phyloP scores from a whole-genome alignment of 1,284 basidiomycete genomes.

The Phylloporus gajari region DNA sequence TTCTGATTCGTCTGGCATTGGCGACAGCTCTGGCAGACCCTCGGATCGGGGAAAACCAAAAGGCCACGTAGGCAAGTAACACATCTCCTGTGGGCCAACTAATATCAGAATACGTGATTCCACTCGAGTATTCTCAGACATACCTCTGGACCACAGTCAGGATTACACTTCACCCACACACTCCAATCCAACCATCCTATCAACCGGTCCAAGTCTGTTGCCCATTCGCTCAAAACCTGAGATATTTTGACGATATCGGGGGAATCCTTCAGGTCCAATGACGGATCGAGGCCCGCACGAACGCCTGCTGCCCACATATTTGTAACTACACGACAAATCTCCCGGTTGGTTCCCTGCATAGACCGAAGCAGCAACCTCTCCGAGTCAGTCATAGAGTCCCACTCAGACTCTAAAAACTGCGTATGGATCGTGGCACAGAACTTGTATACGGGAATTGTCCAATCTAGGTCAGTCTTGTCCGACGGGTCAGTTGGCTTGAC shows the following conservation, averaged over 20 bases:
- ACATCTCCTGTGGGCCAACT: not conserved
- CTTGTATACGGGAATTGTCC: slow-evolving; percentile 39
- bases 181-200: slow-evolving; percentile 54
- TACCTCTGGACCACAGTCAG: slow-evolving; percentile 46
- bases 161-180: slow-evolving; percentile 49
- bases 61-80: not conserved
- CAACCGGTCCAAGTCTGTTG: slow-evolving; percentile 33
- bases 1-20: not conserved
- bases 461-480: slow-evolving; percentile 17
- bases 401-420: slow-evolving; percentile 26
- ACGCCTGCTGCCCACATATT: slow-evolving; percentile 52
- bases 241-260: slow-evolving; percentile 9
- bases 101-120: not conserved
- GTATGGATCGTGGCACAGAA: slow-evolving; percentile 50
- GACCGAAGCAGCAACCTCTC: slow-evolving; percentile 41
- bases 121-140: not conserved
- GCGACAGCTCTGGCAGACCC: not conserved
- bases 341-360: slow-evolving; percentile 47
- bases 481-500: slow-evolving; percentile 7
- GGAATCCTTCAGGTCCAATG: slow-evolving; percentile 4
- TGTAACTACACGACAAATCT: slow-evolving; percentile 57
- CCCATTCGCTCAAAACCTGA: slow-evolving; percentile 33
- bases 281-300: slow-evolving; percentile 22
- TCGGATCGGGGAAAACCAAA: not conserved
- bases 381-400: not conserved